Evolutionary conservation across 2,329 filamentous ascomycete species (phyloP).

Genomic region (Teratosphaeria gauchensis): DNA sequence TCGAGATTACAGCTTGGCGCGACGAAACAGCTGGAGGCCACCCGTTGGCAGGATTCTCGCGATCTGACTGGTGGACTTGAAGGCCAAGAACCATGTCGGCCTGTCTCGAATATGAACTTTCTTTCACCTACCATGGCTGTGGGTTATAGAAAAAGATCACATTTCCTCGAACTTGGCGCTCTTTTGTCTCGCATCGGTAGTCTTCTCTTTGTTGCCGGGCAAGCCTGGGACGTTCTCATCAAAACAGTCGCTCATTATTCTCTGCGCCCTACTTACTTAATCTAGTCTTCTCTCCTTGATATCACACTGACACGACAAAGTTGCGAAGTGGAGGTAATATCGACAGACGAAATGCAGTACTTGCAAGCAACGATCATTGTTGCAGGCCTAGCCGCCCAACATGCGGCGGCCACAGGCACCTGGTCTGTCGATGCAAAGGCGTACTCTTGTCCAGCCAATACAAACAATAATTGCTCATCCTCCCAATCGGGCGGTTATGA

Average conservation of each 20-base stretch:
- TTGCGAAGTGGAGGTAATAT: not conserved
- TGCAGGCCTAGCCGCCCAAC: conserved; percentile 33
- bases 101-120: not conserved
- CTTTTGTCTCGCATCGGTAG: conserved; percentile 5
- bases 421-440: conserved; percentile 43
- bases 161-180: not conserved
- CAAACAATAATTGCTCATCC: conserved; percentile 66
- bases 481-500: conserved; percentile 61
- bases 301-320: not conserved
- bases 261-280: conserved; percentile 19
- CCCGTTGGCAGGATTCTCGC: not conserved
- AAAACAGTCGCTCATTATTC: conserved; percentile 39
- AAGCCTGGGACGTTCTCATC: conserved; percentile 16
- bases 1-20: not conserved
- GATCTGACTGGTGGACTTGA: not conserved
- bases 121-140: not conserved
- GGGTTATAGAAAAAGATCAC: not conserved
- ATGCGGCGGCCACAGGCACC: conserved; percentile 33
- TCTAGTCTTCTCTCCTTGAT: conserved; percentile 11
- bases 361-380: conserved; percentile 18
- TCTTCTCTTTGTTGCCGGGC: conserved; percentile 4
- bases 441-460: conserved; percentile 62
- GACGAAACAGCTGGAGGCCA: not conserved
- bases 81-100: not conserved
- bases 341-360: conserved; percentile 11